Conservation (phyloP, 1,284 basidiomycete species). For the Trametes sp. region DNA sequence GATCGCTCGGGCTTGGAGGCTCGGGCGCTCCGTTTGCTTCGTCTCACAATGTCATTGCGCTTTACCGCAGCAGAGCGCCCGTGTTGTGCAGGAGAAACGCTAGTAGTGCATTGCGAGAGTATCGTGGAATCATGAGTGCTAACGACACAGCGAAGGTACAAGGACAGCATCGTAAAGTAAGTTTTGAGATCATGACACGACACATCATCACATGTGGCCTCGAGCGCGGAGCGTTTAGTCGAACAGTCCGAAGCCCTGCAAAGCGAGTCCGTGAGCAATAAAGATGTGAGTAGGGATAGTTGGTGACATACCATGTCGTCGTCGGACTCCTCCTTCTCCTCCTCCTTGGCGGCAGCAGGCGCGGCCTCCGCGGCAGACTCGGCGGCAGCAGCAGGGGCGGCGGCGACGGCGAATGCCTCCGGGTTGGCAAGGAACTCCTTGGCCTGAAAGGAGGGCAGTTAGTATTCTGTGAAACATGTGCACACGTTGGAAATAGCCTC, state of each 20-base stretch:
- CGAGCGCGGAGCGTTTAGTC: conserved; percentile 60
- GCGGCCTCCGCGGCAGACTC: conserved; percentile 59
- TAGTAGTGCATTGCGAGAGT: conserved; percentile 14
- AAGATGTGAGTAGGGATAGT: no score
- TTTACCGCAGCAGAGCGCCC: conserved; percentile 10
- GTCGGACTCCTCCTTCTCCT: conserved; percentile 83
- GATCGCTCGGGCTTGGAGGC: no score
- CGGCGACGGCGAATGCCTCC: conserved; percentile 90
- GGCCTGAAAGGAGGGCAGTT: conserved; percentile 60
- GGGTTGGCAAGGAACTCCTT: conserved; percentile 98
- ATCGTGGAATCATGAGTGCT: conserved; percentile 29
- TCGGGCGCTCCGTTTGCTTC: not conserved
- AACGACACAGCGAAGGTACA: conserved; percentile 32
- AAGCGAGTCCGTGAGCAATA: conserved; percentile 3
- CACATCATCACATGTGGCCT: conserved; percentile 32
- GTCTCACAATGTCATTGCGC: not conserved
- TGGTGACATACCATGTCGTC: conserved; percentile 72
- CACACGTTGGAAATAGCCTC: conserved; percentile 31
- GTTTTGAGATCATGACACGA: conserved; percentile 33
- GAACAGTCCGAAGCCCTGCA: conserved; percentile 86
- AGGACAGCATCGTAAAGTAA: conserved; percentile 30
- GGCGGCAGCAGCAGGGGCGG: conserved; percentile 65
- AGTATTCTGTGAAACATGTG: conserved; percentile 23
- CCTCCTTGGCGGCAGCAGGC: conserved; percentile 57
- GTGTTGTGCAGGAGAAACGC: not conserved